Base-by-base conservation (phyloP, 345 rosid genomes). In the Turritis glabra region DNA sequence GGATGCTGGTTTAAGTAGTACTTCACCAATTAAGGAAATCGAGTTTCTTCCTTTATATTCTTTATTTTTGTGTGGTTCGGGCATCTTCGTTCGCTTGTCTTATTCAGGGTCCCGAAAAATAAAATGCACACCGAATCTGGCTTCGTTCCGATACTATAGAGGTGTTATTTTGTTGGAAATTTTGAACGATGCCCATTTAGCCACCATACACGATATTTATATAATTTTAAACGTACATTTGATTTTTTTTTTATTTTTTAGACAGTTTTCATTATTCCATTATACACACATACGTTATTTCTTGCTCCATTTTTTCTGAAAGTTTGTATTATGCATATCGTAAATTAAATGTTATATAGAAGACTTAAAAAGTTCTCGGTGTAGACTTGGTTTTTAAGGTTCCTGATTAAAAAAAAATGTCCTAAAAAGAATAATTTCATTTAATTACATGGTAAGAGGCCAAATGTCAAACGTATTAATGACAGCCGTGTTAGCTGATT, bases 11-110 rank as follows among this genome's bases (percentile, higher is more conserved):
- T 75, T 59, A 15, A 23, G 67, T 59, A 67, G 69, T 75, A 75
- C 37, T 57, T 75, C 33, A 41, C 73, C 68, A 75, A 59, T 75
- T 67, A 58, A 67, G 73, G 79, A 48, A 75, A 67, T 57, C 23
- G 29, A 27, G 73, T 67, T 66, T 66, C 78, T 58, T 38, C 19
- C 44, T n/a, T 73, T 57, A 32, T 50, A 3, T 47, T 21, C 1
- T 40, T 63, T 22, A 23, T 27, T 22, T 18, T 44, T 35, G 43
- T 56, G 47, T 54, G 23, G 30, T 74, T 65, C 18, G 13, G 27
- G 59, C 66, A 66, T 74, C 66, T 74, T 44, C 5, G 59, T 57
- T 56, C 50, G 10, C 58, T 65, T 74, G 59, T 74, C 66, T 65
- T 74, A 46, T 46, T 56, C 35, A 72, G 10, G n/a, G 18, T 48